A percentile compares a stretch with the other conserved stretches of the same genome.
These are phyloP conservation scores for Colletotrichum caudatum DNA, from an alignment of 2,329 filamentous ascomycete species.

Conservation along the genomic window DNA sequence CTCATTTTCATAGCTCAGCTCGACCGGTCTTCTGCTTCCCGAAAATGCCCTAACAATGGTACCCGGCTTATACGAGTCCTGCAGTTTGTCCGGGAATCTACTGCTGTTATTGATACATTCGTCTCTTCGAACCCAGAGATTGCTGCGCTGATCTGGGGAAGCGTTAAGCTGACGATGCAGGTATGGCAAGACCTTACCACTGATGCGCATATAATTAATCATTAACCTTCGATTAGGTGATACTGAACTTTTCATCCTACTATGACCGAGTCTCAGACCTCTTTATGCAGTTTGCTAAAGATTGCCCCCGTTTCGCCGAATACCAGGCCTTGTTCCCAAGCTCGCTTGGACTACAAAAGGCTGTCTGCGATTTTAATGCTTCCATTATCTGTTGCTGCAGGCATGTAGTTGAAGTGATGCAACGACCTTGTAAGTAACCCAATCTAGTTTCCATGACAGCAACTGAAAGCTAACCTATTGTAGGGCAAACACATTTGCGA, in stretches of 20 bases:
- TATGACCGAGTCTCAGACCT: not conserved
- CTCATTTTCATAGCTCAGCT: not conserved
- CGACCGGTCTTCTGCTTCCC: not conserved
- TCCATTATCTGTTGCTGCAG: not conserved
- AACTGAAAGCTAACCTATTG: not conserved
- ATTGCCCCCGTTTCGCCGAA: not conserved
- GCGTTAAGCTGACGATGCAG: conserved; percentile 1
- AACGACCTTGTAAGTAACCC: not conserved
- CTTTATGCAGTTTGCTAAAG: not conserved
- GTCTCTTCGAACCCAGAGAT: not conserved
- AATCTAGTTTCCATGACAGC: not conserved
- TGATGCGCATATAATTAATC: not conserved
- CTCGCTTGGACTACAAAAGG: not conserved
- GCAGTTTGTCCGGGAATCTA: not conserved
- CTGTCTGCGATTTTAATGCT: not conserved
- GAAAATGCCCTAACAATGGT: not conserved
- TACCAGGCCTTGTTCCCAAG: not conserved
- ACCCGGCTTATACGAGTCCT: not conserved
- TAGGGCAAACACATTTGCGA: not conserved
- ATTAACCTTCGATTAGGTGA: not conserved
- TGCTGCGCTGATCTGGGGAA: not conserved
- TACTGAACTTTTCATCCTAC: not conserved
- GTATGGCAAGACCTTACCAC: not conserved
- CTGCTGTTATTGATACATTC: not conserved
- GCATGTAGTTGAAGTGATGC: not conserved